Conservation (phyloP, 2,329 filamentous ascomycete genomes). For the Polychaeton citri region DNA sequence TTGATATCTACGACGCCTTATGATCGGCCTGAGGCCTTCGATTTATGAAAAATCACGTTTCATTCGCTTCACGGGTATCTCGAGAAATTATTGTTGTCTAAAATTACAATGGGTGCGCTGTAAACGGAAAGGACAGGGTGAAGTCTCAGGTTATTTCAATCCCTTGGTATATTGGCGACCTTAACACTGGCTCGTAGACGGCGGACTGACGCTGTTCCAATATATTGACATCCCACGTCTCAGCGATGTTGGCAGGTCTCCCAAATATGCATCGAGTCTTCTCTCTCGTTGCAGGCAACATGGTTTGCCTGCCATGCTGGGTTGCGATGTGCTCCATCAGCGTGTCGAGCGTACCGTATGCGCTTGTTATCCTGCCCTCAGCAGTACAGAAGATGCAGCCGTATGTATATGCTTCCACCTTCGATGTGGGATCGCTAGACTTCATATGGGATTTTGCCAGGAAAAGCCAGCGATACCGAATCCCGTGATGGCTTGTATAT, state of each 20-base stretch:
- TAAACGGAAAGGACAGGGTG: too few species aligned
- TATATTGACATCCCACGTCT: not conserved
- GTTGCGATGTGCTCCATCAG: not conserved
- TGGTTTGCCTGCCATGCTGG: not conserved
- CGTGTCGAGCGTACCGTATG: not conserved
- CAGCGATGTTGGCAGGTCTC: not conserved
- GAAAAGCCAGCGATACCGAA: constrained; percentile 10
- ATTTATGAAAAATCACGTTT: too few species aligned
- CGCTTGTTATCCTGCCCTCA: not conserved
- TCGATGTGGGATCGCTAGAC: not conserved
- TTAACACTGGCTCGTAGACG: too few species aligned
- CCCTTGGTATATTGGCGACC: too few species aligned
- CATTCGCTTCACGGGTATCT: too few species aligned
- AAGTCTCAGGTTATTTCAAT: too few species aligned
- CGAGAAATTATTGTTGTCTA: too few species aligned
- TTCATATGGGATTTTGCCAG: constrained; percentile 7
- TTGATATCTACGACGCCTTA: too few species aligned
- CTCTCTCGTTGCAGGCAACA: not conserved
- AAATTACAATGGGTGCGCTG: too few species aligned
- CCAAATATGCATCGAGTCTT: not conserved
- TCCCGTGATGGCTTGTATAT: constrained; percentile 2
- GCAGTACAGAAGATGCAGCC: constrained; percentile 10
- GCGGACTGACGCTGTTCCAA: too few species aligned
- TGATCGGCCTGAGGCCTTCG: too few species aligned
- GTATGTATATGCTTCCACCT: constrained; percentile 4